Percentiles rank a stretch among this genome's conserved stretches.
Evolutionary conservation across 345 rosid genomes (phyloP).

Genomic region (Firmiana major): DNA sequence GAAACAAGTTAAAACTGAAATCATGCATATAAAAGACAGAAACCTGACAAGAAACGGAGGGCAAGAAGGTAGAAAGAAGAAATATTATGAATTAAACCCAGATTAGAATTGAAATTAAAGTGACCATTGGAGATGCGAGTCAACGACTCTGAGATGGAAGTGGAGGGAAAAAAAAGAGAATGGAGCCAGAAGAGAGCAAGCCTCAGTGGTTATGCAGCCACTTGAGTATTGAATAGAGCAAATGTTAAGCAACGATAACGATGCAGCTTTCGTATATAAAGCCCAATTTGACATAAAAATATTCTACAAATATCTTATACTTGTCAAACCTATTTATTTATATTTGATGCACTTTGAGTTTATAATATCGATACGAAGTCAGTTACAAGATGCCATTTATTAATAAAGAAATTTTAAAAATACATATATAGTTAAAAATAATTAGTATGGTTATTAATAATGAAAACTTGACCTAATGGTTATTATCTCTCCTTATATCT

Average conservation of each 20-base stretch:
- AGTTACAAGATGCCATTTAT: too few relatives aligned
- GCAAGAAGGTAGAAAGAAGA: neutral
- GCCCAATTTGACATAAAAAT: neutral
- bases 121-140: neutral
- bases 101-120: neutral
- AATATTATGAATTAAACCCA: neutral
- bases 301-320: neutral
- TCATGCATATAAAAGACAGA: neutral
- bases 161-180: too few relatives aligned
- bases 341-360: too few relatives aligned
- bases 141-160: neutral
- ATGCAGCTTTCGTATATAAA: conserved; percentile 1
- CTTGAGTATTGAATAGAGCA: neutral
- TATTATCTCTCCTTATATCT: too few relatives aligned
- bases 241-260: neutral
- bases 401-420: too few relatives aligned
- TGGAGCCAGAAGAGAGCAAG: neutral
- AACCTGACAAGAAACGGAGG: neutral
- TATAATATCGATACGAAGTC: too few relatives aligned
- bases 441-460: too few relatives aligned
- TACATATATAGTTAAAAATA: too few relatives aligned
- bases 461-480: too few relatives aligned
- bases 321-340: too few relatives aligned
- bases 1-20: neutral
- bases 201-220: too few relatives aligned